phyloP scores from a whole-genome alignment of 2,329 filamentous ascomycete genomes.

The Sporothrix phasma region DNA sequence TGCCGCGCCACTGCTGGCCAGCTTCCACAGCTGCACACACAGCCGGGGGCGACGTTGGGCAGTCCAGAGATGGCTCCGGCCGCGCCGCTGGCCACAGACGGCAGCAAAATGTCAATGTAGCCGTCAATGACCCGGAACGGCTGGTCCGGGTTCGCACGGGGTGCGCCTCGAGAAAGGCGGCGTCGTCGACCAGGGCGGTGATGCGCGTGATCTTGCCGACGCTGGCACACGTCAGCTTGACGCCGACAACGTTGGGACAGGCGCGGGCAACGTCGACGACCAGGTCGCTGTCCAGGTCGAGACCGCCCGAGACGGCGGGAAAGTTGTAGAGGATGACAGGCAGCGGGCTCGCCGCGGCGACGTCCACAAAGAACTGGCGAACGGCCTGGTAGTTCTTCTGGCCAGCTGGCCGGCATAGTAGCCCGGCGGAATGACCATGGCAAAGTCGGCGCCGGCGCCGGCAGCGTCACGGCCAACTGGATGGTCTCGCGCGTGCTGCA shows the following conservation, averaged over 20 bases:
- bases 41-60: constrained; percentile 13
- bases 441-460: constrained; percentile 34
- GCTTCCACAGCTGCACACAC: constrained; percentile 17
- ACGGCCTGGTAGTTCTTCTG: constrained; percentile 10
- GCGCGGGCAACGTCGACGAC: constrained; percentile 19
- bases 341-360: constrained; percentile 19
- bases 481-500: constrained; percentile 28
- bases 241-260: constrained; percentile 20
- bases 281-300: constrained; percentile 21
- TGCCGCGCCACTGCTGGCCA: constrained; percentile 7
- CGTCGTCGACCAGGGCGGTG: constrained; percentile 15
- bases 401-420: constrained; percentile 31
- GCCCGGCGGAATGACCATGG: constrained; percentile 30
- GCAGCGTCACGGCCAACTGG: constrained; percentile 34
- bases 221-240: constrained; percentile 21
- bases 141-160: background rate
- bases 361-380: constrained; percentile 20
- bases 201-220: constrained; percentile 20
- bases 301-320: constrained; percentile 19
- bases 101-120: constrained; percentile 24
- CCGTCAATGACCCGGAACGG: constrained; percentile 22
- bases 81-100: constrained; percentile 20
- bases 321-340: constrained; percentile 23
- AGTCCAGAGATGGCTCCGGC: constrained; percentile 17
- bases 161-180: background rate